phyloP scores from a whole-genome alignment of 495 filamentous ascomycete species.

The Sabuloglossum arenarium region DNA sequence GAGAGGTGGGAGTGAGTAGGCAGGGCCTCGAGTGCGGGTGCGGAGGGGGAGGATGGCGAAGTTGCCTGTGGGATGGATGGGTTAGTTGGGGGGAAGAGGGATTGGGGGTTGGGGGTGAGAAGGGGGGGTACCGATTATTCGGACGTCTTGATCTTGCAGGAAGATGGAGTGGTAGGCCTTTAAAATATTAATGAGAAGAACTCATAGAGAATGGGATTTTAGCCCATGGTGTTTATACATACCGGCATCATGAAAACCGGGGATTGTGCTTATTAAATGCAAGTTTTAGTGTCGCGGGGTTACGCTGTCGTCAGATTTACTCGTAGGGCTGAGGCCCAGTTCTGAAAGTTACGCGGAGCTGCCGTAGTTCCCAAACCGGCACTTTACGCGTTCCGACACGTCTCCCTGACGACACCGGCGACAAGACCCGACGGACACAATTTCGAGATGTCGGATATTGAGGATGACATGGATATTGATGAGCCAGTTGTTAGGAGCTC shows the following conservation, averaged over 20 bases:
- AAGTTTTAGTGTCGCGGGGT: background rate
- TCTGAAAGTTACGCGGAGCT: background rate
- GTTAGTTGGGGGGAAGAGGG: background rate
- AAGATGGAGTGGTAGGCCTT: conserved; percentile 91
- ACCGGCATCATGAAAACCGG: conserved; percentile 4
- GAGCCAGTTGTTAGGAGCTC: conserved; percentile 34
- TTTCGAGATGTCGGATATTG: conserved; percentile 65
- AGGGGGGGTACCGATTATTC: conserved; percentile 34
- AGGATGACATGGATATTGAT: conserved; percentile 79
- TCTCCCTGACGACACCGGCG: background rate
- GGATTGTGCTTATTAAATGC: background rate
- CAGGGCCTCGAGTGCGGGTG: conserved; percentile 78
- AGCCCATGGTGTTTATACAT: background rate
- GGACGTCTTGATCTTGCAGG: conserved; percentile 55
- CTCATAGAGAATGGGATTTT: background rate
- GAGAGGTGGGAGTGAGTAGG: conserved; percentile 61
- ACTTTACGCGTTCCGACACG: background rate
- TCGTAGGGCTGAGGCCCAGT: background rate
- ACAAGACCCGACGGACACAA: background rate
- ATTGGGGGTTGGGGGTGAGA: conserved; percentile 6
- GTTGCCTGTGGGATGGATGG: conserved; percentile 37
- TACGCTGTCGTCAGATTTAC: background rate
- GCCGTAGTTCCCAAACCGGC: background rate
- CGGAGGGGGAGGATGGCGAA: conserved; percentile 87
- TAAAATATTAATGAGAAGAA: background rate